Base-by-base conservation (phyloP, 768 basidiomycete genomes). In the Lactarius pseudohatsudake region DNA sequence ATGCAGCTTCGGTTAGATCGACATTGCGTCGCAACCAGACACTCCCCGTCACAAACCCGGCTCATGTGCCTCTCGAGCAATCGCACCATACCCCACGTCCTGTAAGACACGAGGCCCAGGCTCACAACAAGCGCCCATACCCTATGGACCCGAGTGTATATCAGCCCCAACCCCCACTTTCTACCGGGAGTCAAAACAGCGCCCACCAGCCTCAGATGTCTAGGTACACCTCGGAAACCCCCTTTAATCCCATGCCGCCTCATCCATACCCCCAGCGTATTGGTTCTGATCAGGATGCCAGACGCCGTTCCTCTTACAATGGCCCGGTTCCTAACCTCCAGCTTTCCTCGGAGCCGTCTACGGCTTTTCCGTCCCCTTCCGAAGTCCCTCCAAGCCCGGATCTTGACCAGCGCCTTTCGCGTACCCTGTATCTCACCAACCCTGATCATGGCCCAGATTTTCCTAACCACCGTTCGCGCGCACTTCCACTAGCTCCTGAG, bases 351-450 rank as follows among this genome's bases (percentile, higher is more conserved):
- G 53, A 56, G 34, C 6, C 60, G 54, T 41, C 59, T 47, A 41
- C 13, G 26, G 16, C 41, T n/a, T 30, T 59, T 54, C 13, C 54
- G 16, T 10, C 6, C 40, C 58, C 53, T 60, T 53, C 58, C 5
- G 32, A 55, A 16, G 20, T 18, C 2, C 62, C 62, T 56, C 53
- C 62, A 15, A 60, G 40, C 43, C 62, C 66, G 22, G 58, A 47
- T 10, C 11, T 67, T 26, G 62, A 67, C 4, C 58, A 45, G 16
- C 62, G 53, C 45, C 11, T 67, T 43, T 43, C 50, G 13, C 66
- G 57, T 45, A 64, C 66, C 11, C 66, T 67, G 34, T 67, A 67
- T 55, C 66, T 67, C 20, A 64, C 66, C 32, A 67, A 67, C 58
- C 66, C 66, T n/a, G 66, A 67, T 41, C 57, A 45, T 22, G n/a